Conservation (phyloP, 2,329 filamentous ascomycete species). For the Simplicillium sp. region DNA sequence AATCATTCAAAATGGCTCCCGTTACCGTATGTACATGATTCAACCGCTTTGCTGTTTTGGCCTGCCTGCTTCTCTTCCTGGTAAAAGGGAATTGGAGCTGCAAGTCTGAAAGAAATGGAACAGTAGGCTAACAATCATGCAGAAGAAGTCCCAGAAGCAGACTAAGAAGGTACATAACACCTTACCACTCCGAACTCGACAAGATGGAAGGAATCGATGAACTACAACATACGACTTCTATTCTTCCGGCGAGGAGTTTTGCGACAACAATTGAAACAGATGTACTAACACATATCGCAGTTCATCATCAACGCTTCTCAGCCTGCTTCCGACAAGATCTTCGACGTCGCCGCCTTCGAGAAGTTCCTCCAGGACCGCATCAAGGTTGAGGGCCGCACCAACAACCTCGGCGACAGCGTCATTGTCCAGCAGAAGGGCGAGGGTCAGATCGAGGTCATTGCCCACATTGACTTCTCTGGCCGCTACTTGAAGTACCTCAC, state of each 20-base stretch:
- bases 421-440: conserved; percentile 85
- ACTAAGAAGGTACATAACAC: conserved; percentile 65
- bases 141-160: conserved; percentile 69
- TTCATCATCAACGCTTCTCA: conserved; percentile 99
- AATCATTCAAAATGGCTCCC: conserved; percentile 65
- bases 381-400: conserved; percentile 98
- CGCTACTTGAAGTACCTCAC: conserved; percentile 99
- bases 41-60: conserved; percentile 76
- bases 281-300: conserved; percentile 31
- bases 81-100: conserved; percentile 2
- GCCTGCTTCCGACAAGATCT: conserved; percentile 99
- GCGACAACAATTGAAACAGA: conserved; percentile 6
- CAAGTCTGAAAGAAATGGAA: conserved; percentile 13
- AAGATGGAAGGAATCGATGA: no score
- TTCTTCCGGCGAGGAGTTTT: not conserved
- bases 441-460: conserved; percentile 95
- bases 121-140: conserved; percentile 93
- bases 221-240: not conserved
- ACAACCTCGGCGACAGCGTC: conserved; percentile 93
- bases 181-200: not conserved
- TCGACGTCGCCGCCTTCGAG: conserved; percentile 96
- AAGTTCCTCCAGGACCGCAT: conserved; percentile 99
- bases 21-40: conserved; percentile 72
- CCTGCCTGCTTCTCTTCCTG: not conserved
- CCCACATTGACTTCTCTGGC: conserved; percentile 96